Percentiles rank a stretch among this genome's conserved stretches.
Evolutionary conservation across 805 yeast species (phyloP).

Genomic region (Yamadazyma laniorum): DNA sequence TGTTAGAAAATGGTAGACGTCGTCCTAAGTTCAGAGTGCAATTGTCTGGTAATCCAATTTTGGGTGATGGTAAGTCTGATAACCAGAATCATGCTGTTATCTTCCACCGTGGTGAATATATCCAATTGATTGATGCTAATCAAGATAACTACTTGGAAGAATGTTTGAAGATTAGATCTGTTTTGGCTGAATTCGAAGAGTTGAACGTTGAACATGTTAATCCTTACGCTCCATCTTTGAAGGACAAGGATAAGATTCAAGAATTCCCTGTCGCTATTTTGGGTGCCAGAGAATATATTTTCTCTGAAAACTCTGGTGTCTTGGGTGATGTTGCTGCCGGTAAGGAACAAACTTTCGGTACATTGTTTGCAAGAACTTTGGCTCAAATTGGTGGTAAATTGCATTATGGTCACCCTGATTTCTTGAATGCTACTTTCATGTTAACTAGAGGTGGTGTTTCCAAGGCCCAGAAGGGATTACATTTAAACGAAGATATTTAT

Average conservation of each 20-base stretch:
- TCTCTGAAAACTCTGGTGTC: conserved; percentile 79
- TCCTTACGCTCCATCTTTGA: conserved; percentile 76
- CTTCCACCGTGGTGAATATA: conserved; percentile 76
- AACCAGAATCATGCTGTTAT: conserved; percentile 76
- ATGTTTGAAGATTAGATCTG: conserved; percentile 72
- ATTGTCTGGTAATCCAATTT: conserved; percentile 75
- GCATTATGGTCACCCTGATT: conserved; percentile 87
- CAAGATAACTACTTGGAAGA: conserved; percentile 83
- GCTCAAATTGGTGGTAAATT: conserved; percentile 81
- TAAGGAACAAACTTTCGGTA: conserved; percentile 85
- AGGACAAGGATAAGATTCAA: conserved; percentile 46
- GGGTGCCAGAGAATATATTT: conserved; percentile 81
- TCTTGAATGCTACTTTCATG: conserved; percentile 72
- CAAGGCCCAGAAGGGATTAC: conserved; percentile 79
- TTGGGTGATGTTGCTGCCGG: conserved; percentile 87
- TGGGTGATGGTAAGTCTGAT: conserved; percentile 85
- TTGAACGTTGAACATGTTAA: conserved; percentile 59
- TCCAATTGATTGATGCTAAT: conserved; percentile 79
- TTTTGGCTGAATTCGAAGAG: conserved; percentile 76
- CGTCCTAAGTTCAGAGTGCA: conserved; percentile 62
- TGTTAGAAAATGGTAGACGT: conserved; percentile 55
- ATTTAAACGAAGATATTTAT: conserved; percentile 80
- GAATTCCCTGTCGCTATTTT: conserved; percentile 72
- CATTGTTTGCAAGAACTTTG: conserved; percentile 76
- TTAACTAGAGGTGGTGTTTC: conserved; percentile 86